These are phyloP conservation scores for Naegleria fowleri DNA, from an alignment of 208 protist genomes.

Conservation along the genomic window DNA sequence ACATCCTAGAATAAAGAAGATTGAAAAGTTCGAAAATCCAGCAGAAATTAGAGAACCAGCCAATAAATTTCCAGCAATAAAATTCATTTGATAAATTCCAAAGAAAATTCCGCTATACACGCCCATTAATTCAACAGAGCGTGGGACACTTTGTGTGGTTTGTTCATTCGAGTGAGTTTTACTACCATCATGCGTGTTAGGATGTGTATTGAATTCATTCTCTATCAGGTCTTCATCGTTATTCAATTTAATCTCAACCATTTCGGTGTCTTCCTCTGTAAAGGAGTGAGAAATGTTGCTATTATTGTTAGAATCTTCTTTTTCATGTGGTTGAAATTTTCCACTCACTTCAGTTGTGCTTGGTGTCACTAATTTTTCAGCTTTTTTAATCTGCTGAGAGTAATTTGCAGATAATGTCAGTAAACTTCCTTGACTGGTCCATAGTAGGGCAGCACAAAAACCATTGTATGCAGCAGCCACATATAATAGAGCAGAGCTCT, in stretches of 20 bases:
- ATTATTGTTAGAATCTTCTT: background rate
- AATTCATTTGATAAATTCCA: background rate
- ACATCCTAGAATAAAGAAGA: background rate
- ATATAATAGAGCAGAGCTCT: background rate
- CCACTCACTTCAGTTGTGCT: no score
- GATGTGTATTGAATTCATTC: no score
- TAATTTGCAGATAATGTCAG: background rate
- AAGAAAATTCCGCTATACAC: background rate
- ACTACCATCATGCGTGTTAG: no score
- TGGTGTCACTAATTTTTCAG: background rate
- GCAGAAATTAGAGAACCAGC: background rate
- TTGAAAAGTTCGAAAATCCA: background rate
- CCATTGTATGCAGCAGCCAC: background rate
- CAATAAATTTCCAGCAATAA: background rate
- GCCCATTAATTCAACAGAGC: background rate
- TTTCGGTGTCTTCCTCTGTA: no score
- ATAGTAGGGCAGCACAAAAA: background rate
- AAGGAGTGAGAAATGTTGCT: no score
- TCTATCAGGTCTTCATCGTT: no score
- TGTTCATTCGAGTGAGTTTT: background rate
- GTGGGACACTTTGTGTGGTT: background rate
- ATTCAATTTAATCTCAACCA: no score
- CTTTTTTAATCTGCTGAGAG: background rate
- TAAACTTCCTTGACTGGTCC: constrained; percentile 9
- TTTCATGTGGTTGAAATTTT: background rate